Evolutionary conservation across 2,329 filamentous ascomycete genomes (phyloP).

Genomic region (Stachybotrys chlorohalonatus): DNA sequence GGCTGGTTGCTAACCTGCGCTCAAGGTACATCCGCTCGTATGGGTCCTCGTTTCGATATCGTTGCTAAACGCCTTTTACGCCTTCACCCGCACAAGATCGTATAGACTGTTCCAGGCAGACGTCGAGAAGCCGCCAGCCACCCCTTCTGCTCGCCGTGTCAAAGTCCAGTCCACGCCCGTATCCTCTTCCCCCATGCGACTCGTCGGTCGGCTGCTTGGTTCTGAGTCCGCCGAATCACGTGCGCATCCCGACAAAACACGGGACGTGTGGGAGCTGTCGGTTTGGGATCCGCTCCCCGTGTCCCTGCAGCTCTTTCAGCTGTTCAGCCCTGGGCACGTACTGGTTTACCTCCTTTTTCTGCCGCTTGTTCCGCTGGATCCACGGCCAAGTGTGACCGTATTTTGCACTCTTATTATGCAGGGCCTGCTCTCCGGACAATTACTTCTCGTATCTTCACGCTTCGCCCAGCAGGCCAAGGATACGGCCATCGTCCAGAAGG

Average conservation of each 20-base stretch:
- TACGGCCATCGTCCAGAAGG: slow-evolving; percentile 71
- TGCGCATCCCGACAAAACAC: slow-evolving; percentile 70
- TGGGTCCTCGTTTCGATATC: slow-evolving; percentile 60
- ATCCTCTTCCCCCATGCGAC: slow-evolving; percentile 68
- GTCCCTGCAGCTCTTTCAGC: slow-evolving; percentile 71
- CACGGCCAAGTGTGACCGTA: slow-evolving; percentile 76
- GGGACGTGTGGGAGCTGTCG: slow-evolving; percentile 90
- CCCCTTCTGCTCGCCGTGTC: slow-evolving; percentile 81
- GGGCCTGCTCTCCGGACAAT: slow-evolving; percentile 64
- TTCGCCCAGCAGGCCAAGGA: slow-evolving; percentile 86
- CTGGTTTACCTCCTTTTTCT: slow-evolving; percentile 83
- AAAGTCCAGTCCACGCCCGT: slow-evolving; percentile 77
- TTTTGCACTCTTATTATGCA: slow-evolving; percentile 75
- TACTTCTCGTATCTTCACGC: slow-evolving; percentile 61
- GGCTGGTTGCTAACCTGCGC: background rate
- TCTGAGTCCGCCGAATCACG: slow-evolving; percentile 68
- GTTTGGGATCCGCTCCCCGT: slow-evolving; percentile 91
- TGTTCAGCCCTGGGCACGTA: slow-evolving; percentile 92
- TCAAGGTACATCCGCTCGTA: slow-evolving; percentile 60
- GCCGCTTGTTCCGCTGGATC: slow-evolving; percentile 66
- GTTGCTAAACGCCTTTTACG: slow-evolving; percentile 69
- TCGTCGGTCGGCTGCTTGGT: slow-evolving; percentile 59
- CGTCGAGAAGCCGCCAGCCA: slow-evolving; percentile 66
- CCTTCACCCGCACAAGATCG: slow-evolving; percentile 70
- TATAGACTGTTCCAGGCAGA: slow-evolving; percentile 88